phyloP scores from a whole-genome alignment of 176 grass and related monocot genomes.

The Neostapfia colusana region DNA sequence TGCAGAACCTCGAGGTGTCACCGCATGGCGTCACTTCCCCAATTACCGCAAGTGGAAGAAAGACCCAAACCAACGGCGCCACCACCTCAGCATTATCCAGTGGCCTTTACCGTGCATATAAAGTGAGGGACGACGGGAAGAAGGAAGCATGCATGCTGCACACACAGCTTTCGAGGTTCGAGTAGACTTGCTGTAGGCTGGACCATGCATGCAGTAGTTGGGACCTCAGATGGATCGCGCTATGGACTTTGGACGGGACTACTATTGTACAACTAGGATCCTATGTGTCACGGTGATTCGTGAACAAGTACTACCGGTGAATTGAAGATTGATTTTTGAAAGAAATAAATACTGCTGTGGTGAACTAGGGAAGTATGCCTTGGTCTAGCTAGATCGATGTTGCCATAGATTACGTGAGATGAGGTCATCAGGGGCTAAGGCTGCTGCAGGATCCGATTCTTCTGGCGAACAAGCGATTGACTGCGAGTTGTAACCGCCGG shows the following conservation, averaged over 20 bases:
- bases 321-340: too few relatives aligned
- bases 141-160: conserved; percentile 33
- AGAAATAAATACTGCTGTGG: too few relatives aligned
- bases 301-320: background rate
- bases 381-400: background rate
- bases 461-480: background rate
- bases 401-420: conserved; percentile 26
- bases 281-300: conserved; percentile 14
- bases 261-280: background rate
- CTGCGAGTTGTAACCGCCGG: background rate
- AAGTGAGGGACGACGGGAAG: background rate
- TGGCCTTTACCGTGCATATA: conserved; percentile 21
- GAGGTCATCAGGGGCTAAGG: background rate
- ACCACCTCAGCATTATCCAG: conserved; percentile 36
- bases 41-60: conserved; percentile 41
- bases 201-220: conserved; percentile 33
- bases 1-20: conserved; percentile 25
- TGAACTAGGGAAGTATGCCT: background rate
- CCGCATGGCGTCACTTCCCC: conserved; percentile 10
- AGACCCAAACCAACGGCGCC: conserved; percentile 32
- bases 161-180: conserved; percentile 29
- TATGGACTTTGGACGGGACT: background rate
- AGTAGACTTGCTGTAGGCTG: conserved; percentile 28
- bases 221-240: conserved; percentile 4
- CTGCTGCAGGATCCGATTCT: conserved; percentile 26